phyloP scores from a whole-genome alignment of 768 basidiomycete genomes.

The Phaeolepiota aurea region DNA sequence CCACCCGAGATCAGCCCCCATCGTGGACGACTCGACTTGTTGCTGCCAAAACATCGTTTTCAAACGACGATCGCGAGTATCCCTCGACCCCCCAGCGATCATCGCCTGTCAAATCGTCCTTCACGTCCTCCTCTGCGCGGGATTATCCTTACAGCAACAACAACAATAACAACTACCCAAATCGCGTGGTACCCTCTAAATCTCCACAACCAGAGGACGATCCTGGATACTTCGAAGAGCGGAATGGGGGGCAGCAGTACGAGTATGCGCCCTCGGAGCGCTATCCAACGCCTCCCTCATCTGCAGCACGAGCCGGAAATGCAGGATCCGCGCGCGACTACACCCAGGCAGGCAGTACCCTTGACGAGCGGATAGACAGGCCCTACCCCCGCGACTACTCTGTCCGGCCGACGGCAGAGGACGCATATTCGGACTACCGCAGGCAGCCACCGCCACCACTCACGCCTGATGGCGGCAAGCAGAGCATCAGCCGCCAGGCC shows the following conservation, averaged over 20 bases:
- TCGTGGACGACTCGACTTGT: slow-evolving; percentile 9
- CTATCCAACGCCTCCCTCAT: slow-evolving; percentile 1
- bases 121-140: too few relatives aligned
- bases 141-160: too few relatives aligned
- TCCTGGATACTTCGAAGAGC: background rate
- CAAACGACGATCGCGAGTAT: slow-evolving; percentile 5
- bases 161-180: too few relatives aligned
- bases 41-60: slow-evolving; percentile 17
- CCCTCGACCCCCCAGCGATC: background rate
- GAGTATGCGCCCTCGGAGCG: background rate
- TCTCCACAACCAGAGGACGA: background rate
- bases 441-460: too few relatives aligned
- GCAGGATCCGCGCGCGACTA: background rate
- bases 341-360: background rate
- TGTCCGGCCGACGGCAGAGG: background rate
- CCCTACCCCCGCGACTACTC: background rate
- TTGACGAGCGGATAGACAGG: background rate
- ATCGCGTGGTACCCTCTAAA: background rate
- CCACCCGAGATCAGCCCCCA: slow-evolving; percentile 11
- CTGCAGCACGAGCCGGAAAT: background rate
- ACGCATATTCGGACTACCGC: background rate
- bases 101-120: background rate
- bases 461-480: background rate
- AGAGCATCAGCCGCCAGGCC: background rate
- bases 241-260: background rate